Conservation (phyloP, 495 filamentous ascomycete species). For the Xylaria sp. region DNA sequence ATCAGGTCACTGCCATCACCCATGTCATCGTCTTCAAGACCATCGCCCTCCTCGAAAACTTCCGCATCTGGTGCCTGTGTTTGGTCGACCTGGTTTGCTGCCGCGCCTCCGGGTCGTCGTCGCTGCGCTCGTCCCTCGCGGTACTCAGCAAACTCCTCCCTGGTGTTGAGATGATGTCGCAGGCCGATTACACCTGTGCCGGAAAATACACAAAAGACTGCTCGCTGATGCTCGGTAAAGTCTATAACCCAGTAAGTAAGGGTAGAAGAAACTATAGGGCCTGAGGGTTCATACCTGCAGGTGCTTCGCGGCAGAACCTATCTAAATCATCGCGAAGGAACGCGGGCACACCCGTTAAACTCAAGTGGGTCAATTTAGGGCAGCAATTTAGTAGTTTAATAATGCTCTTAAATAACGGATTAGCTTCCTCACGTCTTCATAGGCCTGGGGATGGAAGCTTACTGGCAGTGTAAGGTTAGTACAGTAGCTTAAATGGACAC, state of each 20-base stretch:
- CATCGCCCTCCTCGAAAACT: constrained; percentile 47
- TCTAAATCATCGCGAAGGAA: constrained; percentile 80
- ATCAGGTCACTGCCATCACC: constrained; percentile 53
- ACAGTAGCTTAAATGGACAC: constrained; percentile 98
- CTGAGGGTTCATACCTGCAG: constrained; percentile 60
- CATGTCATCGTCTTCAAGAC: constrained; percentile 51
- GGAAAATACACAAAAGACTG: constrained; percentile 97
- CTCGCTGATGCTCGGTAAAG: constrained; percentile 93
- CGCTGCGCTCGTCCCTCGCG: constrained; percentile 19
- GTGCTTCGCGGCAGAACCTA: constrained; percentile 84
- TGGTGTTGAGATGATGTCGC: constrained; percentile 75
- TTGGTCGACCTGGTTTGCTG: constrained; percentile 22
- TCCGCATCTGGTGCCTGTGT: constrained; percentile 36
- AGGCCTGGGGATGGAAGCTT: constrained; percentile 41
- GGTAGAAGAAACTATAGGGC: constrained; percentile 37
- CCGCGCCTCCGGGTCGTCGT: constrained; percentile 17
- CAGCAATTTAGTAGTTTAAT: constrained; percentile 87
- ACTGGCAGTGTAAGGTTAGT: constrained; percentile 79
- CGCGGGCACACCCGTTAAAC: constrained; percentile 90
- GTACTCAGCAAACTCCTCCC: constrained; percentile 42
- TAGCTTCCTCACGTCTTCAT: constrained; percentile 30
- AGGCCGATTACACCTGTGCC: constrained; percentile 81
- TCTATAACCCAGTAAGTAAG: constrained; percentile 57
- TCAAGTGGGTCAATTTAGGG: constrained; percentile 90
- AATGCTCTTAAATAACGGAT: constrained; percentile 71